These are phyloP conservation scores for Podosphaera leucotricha DNA, from an alignment of 2,329 filamentous ascomycete species.

Conservation along the genomic window DNA sequence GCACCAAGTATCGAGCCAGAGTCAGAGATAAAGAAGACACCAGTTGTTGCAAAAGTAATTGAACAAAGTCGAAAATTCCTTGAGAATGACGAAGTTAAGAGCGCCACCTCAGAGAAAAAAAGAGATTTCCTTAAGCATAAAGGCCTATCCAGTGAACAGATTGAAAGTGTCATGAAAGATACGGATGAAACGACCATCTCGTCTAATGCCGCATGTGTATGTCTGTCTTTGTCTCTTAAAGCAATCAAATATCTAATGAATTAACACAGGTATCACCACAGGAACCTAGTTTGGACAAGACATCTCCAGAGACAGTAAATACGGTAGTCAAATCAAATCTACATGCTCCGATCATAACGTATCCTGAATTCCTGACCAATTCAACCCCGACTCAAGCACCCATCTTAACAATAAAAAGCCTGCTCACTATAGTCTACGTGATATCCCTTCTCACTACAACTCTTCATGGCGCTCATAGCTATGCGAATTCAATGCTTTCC, in stretches of 20 bases:
- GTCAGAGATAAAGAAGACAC: slow-evolving; percentile 2
- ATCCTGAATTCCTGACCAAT: slow-evolving; percentile 43
- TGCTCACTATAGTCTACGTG: slow-evolving; percentile 35
- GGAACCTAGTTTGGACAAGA: neutral
- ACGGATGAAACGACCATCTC: neutral
- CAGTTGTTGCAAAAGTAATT: slow-evolving; percentile 18
- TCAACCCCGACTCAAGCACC: slow-evolving; percentile 29
- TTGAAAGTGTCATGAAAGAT: slow-evolving; percentile 34
- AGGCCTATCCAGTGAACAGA: slow-evolving; percentile 42
- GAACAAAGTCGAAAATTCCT: slow-evolving; percentile 57
- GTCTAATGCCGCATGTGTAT: neutral
- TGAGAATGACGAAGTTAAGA: slow-evolving; percentile 45
- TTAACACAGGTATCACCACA: neutral
- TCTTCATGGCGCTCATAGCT: slow-evolving; percentile 48
- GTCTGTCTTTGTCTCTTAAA: neutral
- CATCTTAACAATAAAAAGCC: slow-evolving; percentile 33
- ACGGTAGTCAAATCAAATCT: slow-evolving; percentile 10
- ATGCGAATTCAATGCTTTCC: slow-evolving; percentile 35
- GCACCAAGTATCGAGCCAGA: slow-evolving; percentile 2
- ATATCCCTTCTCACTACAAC: slow-evolving; percentile 33
- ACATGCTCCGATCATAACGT: slow-evolving; percentile 36
- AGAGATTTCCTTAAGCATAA: slow-evolving; percentile 55
- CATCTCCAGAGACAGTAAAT: no score
- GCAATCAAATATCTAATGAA: slow-evolving; percentile 1
- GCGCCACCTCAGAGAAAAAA: slow-evolving; percentile 49